Evolutionary conservation across 1,139 yeast species (phyloP).

Genomic region (Geotrichum restrictum): DNA sequence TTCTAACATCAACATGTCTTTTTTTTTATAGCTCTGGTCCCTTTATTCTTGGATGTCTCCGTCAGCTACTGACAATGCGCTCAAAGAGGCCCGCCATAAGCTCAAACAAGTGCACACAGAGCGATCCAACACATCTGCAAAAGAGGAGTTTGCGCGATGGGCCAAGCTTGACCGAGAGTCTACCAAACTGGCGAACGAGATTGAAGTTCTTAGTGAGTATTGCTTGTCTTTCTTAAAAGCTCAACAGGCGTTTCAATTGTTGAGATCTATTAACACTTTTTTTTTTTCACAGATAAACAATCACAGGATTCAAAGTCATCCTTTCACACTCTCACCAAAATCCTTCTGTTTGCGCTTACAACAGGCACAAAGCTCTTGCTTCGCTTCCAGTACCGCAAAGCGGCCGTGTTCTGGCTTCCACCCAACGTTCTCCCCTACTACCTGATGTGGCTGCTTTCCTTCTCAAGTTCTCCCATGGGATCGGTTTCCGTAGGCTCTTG

Average conservation of each 20-base stretch:
- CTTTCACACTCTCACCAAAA: constrained; percentile 37
- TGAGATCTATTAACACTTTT: constrained; percentile 10
- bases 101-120: constrained; percentile 49
- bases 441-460: constrained; percentile 54
- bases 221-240: no score
- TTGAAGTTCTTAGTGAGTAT: constrained; percentile 39
- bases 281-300: constrained; percentile 30
- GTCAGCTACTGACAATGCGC: constrained; percentile 38
- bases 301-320: constrained; percentile 42
- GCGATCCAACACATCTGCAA: constrained; percentile 68
- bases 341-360: constrained; percentile 33
- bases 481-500: constrained; percentile 41
- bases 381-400: constrained; percentile 55
- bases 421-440: constrained; percentile 53
- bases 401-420: constrained; percentile 60
- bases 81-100: constrained; percentile 45
- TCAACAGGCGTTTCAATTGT: no score
- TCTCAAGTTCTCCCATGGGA: constrained; percentile 54
- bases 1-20: constrained; percentile 10
- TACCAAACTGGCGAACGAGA: constrained; percentile 55
- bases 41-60: constrained; percentile 42
- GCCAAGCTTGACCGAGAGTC: constrained; percentile 77
- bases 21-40: constrained; percentile 39
- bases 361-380: constrained; percentile 45
- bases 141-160: constrained; percentile 94